Percentiles rank a stretch among this genome's conserved stretches.
phyloP scores from a whole-genome alignment of 2,329 filamentous ascomycete species.

The Gnomoniopsis smithogilvyi region DNA sequence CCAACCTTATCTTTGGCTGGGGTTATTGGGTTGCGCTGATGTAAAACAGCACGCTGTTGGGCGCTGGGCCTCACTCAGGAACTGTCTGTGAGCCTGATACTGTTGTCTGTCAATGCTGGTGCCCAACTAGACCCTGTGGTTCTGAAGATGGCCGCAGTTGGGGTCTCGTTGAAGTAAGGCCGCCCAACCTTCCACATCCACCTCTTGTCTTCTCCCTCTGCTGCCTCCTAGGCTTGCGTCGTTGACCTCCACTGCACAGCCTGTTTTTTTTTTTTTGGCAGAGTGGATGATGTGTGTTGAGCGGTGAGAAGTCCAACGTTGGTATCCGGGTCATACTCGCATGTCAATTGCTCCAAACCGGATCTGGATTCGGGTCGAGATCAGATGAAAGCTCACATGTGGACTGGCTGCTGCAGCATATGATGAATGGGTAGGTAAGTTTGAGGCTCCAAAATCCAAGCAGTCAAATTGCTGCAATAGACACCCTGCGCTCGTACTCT shows the following conservation, averaged over 20 bases:
- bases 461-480: background rate
- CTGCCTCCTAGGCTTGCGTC: slow-evolving; percentile 3
- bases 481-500: background rate
- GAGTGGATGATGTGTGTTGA: slow-evolving; percentile 2
- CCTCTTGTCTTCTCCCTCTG: background rate
- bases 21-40: background rate
- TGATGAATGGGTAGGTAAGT: background rate
- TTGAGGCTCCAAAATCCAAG: background rate
- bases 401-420: background rate
- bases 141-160: background rate
- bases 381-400: background rate
- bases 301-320: slow-evolving; percentile 10
- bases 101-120: background rate
- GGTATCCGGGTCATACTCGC: slow-evolving; percentile 10
- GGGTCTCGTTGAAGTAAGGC: background rate
- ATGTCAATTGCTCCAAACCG: slow-evolving; percentile 5
- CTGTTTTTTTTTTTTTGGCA: slow-evolving; percentile 7
- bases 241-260: slow-evolving; percentile 2
- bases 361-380: background rate
- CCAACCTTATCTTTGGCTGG: background rate
- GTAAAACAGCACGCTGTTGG: too few species aligned
- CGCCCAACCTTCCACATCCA: slow-evolving; percentile 1
- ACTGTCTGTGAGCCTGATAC: too few species aligned
- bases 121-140: background rate
- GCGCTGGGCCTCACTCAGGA: too few species aligned